Base-by-base conservation (phyloP, 768 basidiomycete species). In the Sistotremastrum niveocremeum region DNA sequence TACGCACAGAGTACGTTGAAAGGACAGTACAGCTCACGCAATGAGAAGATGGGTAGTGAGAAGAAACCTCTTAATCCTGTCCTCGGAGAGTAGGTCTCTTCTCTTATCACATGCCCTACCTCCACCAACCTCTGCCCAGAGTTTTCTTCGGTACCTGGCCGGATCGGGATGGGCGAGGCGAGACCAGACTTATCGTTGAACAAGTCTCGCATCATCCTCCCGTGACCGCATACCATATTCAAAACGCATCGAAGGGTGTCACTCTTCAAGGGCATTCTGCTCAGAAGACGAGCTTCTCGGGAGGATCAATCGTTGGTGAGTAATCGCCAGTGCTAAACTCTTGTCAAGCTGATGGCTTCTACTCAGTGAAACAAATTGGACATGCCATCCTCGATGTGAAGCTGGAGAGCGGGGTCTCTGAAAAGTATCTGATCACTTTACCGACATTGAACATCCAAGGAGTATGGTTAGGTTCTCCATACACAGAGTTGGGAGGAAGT, bases 61-160 rank as follows among this genome's bases (percentile, higher is more conserved):
- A 98, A 98, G 72, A 98, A 98, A 86, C 94, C 94, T 10, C 71
- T 99, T 46, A 99, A 99, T 59, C 94, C 94, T 34, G 90, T 88
- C 7, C 81, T 95, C 10, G 90, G 89, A 63, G 89, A 89, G 84
- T 84, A 57, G 55, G 84, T 74, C 12, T 34, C 8, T 33, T 30
- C 4, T n/a, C 34, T 43, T 39, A 32, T 30, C 37, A 10, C 37
- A 10, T 38, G 10, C 37, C 37, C 37, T 38, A 10, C 12, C 37
- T 12, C 37, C 10, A 38, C 12, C 37, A 10, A n/a, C 44, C 31
- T 12, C 32, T 6, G n/a, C 42, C 28, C 54, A 84, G 84, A 57
- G 67, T 86, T 30, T 97, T 97, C 64, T 91, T 88, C 50, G 91
- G 90, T 35, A 62, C 69, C 49, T 97, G 91, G 91, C 85, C 91